Conservation (phyloP, 768 basidiomycete species). For the Tricholoma flavovirens region DNA sequence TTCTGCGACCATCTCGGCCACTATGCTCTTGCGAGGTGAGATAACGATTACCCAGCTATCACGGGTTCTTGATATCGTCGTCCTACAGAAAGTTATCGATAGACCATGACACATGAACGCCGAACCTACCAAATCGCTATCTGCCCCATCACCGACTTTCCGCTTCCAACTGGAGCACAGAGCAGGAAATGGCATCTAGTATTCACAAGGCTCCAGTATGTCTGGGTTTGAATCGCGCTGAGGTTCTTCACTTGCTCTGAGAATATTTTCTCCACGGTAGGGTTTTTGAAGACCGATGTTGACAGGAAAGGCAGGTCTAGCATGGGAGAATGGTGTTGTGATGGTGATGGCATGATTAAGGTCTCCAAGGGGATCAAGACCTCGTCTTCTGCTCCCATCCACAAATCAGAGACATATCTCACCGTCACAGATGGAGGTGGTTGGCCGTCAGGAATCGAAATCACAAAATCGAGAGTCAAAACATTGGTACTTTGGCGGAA, state of each 20-base stretch:
- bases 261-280: slow-evolving; percentile 40
- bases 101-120: neutral
- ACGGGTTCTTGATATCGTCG: slow-evolving; percentile 36
- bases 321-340: slow-evolving; percentile 52
- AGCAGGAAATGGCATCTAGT: slow-evolving; percentile 64
- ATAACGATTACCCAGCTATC: slow-evolving; percentile 60
- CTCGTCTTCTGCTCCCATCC: slow-evolving; percentile 89
- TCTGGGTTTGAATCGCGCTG: slow-evolving; percentile 86
- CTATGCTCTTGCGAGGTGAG: slow-evolving; percentile 51
- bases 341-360: slow-evolving; percentile 68
- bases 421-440: slow-evolving; percentile 65
- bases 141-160: slow-evolving; percentile 73
- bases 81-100: slow-evolving; percentile 37
- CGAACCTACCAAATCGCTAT: slow-evolving; percentile 63
- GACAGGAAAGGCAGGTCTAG: slow-evolving; percentile 74
- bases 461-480: slow-evolving; percentile 70
- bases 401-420: slow-evolving; percentile 81
- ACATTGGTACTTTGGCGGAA: slow-evolving; percentile 60
- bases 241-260: slow-evolving; percentile 46
- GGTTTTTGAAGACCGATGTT: slow-evolving; percentile 44
- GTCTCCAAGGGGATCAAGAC: slow-evolving; percentile 54
- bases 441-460: slow-evolving; percentile 58
- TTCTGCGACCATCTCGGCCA: slow-evolving; percentile 50
- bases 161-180: slow-evolving; percentile 74
- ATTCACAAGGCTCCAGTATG: slow-evolving; percentile 75